Evolutionary conservation across 768 basidiomycete species (phyloP), one percentile per base, ranked within the genome.

Genomic region (Lentinus brumalis): DNA sequence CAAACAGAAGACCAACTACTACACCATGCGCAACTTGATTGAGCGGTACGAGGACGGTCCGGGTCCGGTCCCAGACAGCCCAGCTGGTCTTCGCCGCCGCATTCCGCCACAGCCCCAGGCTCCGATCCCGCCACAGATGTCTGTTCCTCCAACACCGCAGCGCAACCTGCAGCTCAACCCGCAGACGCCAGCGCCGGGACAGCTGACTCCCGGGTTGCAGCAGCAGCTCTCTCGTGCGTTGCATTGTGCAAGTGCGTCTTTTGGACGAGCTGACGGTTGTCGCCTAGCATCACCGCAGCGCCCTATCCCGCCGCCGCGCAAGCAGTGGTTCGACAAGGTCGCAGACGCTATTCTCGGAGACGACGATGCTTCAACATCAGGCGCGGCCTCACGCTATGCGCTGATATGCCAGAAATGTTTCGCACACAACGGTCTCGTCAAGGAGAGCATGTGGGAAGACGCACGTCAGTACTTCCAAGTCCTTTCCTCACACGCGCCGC

Each of bases 1-100:
- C 66, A 99, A 99, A 82, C 94, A 94, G 78, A 94, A 92, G 73
- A 98, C 96, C 2, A 96, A 98, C 67, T 99, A 92, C 74, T 93
- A 99, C 71, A 86, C 85, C 11, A 99, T 95, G 31, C 87, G 91
- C 54, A 92, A 89, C 67, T 80, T 99, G 47, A 79, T 99, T 16
- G 94, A 96, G 71, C 86, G 87, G 59, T 98, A 97, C 68, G 96
- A 96, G 64, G 91, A 91, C 40, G 68, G 76, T 16, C 21, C 21
- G 21, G 11, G 35, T 35, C 70, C 80, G 2, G 61, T 71, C 1
- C 72, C 66, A 5, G 62, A 63, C 2, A 61, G 60, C 15, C 70
- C 81, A 4, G 55, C 55, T 15, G 47, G 56, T 14, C 67, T 83
- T 49, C 81, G 81, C 32, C 79, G 73, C 65, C 75, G 81, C 10